These are phyloP conservation scores for Staphylotrichum longicolle DNA, from an alignment of 495 filamentous ascomycete species.

Conservation along the genomic window DNA sequence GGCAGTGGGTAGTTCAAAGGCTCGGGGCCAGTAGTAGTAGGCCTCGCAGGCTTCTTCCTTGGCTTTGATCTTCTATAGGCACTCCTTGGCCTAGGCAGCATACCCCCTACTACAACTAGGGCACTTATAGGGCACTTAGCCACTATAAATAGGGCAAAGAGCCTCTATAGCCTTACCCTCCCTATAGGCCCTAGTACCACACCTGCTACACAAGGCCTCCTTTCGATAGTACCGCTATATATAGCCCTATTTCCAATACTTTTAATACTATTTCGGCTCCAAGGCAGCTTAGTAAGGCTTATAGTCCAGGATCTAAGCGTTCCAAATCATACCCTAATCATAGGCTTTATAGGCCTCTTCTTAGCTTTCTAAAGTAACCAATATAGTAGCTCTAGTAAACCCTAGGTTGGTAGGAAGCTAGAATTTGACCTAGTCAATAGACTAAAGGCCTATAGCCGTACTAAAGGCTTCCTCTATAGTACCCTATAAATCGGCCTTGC, in stretches of 20 bases:
- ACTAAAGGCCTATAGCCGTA: background rate
- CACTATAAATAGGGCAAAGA: background rate
- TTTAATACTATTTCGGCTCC: background rate
- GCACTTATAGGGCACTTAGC: background rate
- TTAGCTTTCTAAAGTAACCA: background rate
- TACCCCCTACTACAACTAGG: background rate
- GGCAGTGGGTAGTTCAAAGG: too few relatives aligned
- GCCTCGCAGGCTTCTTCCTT: background rate
- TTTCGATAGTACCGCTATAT: background rate
- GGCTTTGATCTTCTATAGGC: background rate
- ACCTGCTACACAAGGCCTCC: background rate
- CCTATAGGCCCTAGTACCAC: background rate
- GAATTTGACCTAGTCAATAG: background rate
- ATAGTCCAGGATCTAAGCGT: conserved; percentile 11
- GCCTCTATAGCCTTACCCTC: conserved; percentile 3
- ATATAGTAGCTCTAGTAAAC: background rate
- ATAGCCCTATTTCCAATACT: conserved; percentile 11
- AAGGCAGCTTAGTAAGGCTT: conserved; percentile 8
- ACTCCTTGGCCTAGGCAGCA: background rate
- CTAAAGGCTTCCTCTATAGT: background rate
- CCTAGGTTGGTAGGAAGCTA: background rate
- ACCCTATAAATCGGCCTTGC: background rate
- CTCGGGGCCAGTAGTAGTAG: background rate
- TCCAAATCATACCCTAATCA: conserved; percentile 2
- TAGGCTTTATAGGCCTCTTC: background rate